phyloP scores from a whole-genome alignment of 495 filamentous ascomycete species.

The Monascus purpureus region DNA sequence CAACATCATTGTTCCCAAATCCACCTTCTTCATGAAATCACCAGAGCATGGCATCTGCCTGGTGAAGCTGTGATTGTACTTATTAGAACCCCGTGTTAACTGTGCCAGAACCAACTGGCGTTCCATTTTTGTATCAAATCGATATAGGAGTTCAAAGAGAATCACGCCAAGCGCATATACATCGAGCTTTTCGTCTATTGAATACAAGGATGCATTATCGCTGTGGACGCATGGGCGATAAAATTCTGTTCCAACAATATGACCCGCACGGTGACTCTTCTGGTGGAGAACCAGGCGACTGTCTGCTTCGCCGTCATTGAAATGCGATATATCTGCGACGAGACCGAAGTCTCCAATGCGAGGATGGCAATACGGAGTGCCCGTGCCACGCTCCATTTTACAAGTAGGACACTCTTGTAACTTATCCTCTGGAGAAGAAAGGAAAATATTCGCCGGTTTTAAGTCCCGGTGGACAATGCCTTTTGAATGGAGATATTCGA shows the following conservation, averaged over 20 bases:
- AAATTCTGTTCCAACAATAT: slow-evolving; percentile 33
- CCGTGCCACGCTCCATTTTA: slow-evolving; percentile 6
- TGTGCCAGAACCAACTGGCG: slow-evolving; percentile 33
- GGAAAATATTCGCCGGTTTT: slow-evolving; percentile 60
- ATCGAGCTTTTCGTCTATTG: slow-evolving; percentile 37
- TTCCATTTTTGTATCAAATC: slow-evolving; percentile 39
- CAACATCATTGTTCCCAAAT: slow-evolving; percentile 16
- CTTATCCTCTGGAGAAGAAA: slow-evolving; percentile 23
- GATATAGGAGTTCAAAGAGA: slow-evolving; percentile 38
- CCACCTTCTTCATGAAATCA: slow-evolving; percentile 26
- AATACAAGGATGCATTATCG: neutral
- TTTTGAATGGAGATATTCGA: slow-evolving; percentile 48
- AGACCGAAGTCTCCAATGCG: slow-evolving; percentile 42
- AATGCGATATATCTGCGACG: slow-evolving; percentile 36
- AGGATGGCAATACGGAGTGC: slow-evolving; percentile 28
- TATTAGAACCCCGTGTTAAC: slow-evolving; percentile 20
- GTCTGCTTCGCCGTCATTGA: slow-evolving; percentile 12
- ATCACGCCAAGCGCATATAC: slow-evolving; percentile 42
- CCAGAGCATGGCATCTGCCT: slow-evolving; percentile 10
- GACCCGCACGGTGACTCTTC: slow-evolving; percentile 13
- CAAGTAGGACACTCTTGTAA: slow-evolving; percentile 20
- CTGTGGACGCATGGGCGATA: slow-evolving; percentile 23
- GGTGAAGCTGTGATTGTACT: slow-evolving; percentile 1
- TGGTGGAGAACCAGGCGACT: slow-evolving; percentile 7
- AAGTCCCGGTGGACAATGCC: slow-evolving; percentile 54